Base-by-base conservation (phyloP, 139 green algal genomes). In the Pseudopediastrum boryanum region DNA sequence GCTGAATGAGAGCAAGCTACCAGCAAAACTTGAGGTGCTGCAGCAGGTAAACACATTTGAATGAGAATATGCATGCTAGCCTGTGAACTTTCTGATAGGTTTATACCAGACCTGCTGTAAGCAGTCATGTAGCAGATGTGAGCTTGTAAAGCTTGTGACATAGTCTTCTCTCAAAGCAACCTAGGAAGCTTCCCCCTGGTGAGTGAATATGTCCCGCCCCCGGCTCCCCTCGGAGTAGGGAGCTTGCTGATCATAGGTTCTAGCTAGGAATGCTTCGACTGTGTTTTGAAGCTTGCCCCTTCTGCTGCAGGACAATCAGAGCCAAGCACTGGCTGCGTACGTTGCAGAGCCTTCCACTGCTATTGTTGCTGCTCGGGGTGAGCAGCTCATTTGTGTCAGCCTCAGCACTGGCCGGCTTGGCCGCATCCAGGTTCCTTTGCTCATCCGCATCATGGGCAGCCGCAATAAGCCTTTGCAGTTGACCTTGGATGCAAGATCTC, bases 21-120 rank as follows among this genome's bases (percentile, higher is more conserved):
- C 92, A 6, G 90, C 88, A 54, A 93, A 93, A 77, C 94, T 93
- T 83, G 86, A 92, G 74, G 80, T 95, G 25, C 38, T 90, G 62
- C 81, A 75, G 3, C 83, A 89, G 75, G 69, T 79, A 33, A 25
- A 56, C 3, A 43, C 42, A 41, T 7, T 13, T 42, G 27, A n/a
- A n/a, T n/a, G n/a, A n/a, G n/a, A n/a, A n/a, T n/a, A n/a, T n/a
- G n/a, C n/a, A n/a, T n/a, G n/a, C n/a, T n/a, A n/a, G n/a, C n/a
- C n/a, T n/a, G n/a, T n/a, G n/a, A n/a, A n/a, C n/a, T n/a, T n/a
- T n/a, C n/a, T n/a, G n/a, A n/a, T n/a, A n/a, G n/a, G n/a, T n/a
- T n/a, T n/a, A n/a, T n/a, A n/a, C n/a, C n/a, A n/a, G n/a, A n/a
- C n/a, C n/a, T n/a, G n/a, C n/a, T n/a, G n/a, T n/a, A n/a, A n/a